Evolutionary conservation across 257 asterid species (phyloP).

Genomic region (Solanum virginianum): DNA sequence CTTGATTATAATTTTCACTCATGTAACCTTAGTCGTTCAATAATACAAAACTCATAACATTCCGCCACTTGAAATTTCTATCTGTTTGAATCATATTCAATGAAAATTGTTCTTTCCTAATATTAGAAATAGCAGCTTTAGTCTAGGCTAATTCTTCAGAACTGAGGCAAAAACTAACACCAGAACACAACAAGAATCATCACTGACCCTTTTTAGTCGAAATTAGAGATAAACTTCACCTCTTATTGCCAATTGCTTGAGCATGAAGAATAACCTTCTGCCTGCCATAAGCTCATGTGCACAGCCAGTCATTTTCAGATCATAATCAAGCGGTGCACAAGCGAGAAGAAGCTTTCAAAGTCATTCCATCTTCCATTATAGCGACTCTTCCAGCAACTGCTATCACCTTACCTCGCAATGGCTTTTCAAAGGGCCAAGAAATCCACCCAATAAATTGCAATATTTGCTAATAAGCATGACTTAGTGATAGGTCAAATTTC

Average conservation of each 20-base stretch:
- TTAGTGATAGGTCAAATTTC: not conserved
- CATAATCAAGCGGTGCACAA: conserved; percentile 42
- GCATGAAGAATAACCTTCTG: conserved; percentile 29
- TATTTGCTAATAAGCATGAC: not conserved
- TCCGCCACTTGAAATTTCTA: not conserved
- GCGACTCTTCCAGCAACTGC: conserved; percentile 64
- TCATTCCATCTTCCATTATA: conserved; percentile 17
- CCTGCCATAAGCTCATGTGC: conserved; percentile 85
- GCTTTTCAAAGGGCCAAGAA: conserved; percentile 12
- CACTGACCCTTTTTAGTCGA: not conserved
- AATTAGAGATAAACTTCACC: not conserved
- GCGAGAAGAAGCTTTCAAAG: conserved; percentile 57
- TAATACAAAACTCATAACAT: not conserved
- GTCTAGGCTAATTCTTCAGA: not conserved
- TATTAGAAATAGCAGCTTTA: not conserved
- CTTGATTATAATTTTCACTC: not conserved
- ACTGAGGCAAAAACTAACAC: not conserved
- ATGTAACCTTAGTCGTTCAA: not conserved
- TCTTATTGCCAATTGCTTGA: conserved; percentile 6
- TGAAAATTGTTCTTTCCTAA: not conserved
- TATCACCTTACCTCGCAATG: conserved; percentile 58
- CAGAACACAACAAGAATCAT: not conserved
- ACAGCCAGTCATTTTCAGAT: conserved; percentile 57
- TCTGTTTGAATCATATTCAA: not conserved
- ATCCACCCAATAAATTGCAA: conserved; percentile 17